Evolutionary conservation across 1,284 basidiomycete species (phyloP).

Genomic region (Anthracocystis walkeri): DNA sequence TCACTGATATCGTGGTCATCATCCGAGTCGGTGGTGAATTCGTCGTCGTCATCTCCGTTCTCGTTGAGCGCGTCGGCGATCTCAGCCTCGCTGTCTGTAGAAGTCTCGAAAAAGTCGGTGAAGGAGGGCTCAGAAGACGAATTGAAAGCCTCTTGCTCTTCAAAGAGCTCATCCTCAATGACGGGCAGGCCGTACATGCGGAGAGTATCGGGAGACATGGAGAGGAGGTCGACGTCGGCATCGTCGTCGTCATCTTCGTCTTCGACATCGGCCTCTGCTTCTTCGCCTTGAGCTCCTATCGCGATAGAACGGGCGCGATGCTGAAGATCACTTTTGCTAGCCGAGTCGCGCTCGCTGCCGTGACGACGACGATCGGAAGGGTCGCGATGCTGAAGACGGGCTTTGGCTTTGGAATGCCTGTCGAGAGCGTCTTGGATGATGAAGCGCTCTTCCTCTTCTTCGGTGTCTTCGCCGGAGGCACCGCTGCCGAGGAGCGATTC

Average conservation of each 20-base stretch:
- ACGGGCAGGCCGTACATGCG: conserved; percentile 56
- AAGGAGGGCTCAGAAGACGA: conserved; percentile 68
- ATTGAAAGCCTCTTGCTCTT: conserved; percentile 64
- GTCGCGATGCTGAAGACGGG: conserved; percentile 39
- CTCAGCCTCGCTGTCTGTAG: conserved; percentile 52
- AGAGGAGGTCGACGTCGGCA: conserved; percentile 45
- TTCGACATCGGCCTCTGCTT: conserved; percentile 41
- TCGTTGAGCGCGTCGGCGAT: conserved; percentile 32
- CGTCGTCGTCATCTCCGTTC: conserved; percentile 59
- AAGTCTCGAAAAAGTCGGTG: conserved; percentile 67
- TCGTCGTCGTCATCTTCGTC: conserved; percentile 38
- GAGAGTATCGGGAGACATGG: conserved; percentile 57
- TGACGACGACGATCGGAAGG: conserved; percentile 34
- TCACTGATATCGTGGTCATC: conserved; percentile 63
- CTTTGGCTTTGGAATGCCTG: conserved; percentile 39
- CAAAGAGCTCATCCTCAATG: conserved; percentile 64
- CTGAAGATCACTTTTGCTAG: conserved; percentile 41
- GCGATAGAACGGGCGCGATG: conserved; percentile 40
- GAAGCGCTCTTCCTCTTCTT: conserved; percentile 64
- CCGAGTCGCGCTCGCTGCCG: conserved; percentile 34
- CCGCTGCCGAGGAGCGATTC: conserved; percentile 68
- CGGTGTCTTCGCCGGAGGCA: conserved; percentile 60
- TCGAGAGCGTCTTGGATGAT: conserved; percentile 64
- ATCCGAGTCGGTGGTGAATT: conserved; percentile 51
- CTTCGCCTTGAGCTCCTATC: conserved; percentile 25